Percentiles rank a stretch among this genome's conserved stretches.
These are phyloP conservation scores for Saccharomycopsis malanga DNA, from an alignment of 805 yeast species.

Conservation along the genomic window DNA sequence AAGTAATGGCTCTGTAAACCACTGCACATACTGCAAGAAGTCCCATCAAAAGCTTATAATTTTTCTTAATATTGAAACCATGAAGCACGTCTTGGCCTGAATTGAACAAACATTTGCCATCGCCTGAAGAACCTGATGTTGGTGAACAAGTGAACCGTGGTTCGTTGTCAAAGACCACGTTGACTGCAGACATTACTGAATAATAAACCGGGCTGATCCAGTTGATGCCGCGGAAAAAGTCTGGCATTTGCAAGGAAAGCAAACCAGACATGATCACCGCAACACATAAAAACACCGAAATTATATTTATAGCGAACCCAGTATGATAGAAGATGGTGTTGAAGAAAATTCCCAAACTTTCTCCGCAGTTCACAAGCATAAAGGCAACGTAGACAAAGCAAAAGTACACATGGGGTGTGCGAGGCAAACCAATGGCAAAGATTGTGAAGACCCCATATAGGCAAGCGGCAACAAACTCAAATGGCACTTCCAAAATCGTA, in stretches of 20 bases:
- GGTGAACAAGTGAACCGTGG: slow-evolving; percentile 45
- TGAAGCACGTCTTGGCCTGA: slow-evolving; percentile 52
- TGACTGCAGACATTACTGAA: slow-evolving; percentile 53
- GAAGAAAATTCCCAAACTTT: slow-evolving; percentile 74
- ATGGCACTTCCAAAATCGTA: slow-evolving; percentile 56
- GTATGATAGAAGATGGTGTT: slow-evolving; percentile 67
- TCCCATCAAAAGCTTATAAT: slow-evolving; percentile 25
- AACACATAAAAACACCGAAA: slow-evolving; percentile 57
- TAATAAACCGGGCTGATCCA: slow-evolving; percentile 75
- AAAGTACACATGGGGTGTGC: slow-evolving; percentile 61
- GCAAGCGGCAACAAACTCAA: slow-evolving; percentile 52
- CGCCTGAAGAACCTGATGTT: slow-evolving; percentile 4
- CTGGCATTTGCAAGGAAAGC: slow-evolving; percentile 70
- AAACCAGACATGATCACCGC: slow-evolving; percentile 83
- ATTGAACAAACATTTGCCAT: slow-evolving; percentile 40
- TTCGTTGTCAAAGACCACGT: slow-evolving; percentile 47
- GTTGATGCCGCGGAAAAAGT: slow-evolving; percentile 61
- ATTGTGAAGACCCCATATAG: slow-evolving; percentile 57
- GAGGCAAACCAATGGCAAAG: slow-evolving; percentile 66
- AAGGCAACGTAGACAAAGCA: slow-evolving; percentile 49
- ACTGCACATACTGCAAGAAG: slow-evolving; percentile 17
- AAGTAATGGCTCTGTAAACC: slow-evolving; percentile 14
- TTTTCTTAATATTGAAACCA: slow-evolving; percentile 39
- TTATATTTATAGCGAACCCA: slow-evolving; percentile 73
- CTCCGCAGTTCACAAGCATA: slow-evolving; percentile 65